Evolutionary conservation across 768 basidiomycete species (phyloP), one percentile per base, ranked within the genome.

Genomic region (Amanita pallidorosea): DNA sequence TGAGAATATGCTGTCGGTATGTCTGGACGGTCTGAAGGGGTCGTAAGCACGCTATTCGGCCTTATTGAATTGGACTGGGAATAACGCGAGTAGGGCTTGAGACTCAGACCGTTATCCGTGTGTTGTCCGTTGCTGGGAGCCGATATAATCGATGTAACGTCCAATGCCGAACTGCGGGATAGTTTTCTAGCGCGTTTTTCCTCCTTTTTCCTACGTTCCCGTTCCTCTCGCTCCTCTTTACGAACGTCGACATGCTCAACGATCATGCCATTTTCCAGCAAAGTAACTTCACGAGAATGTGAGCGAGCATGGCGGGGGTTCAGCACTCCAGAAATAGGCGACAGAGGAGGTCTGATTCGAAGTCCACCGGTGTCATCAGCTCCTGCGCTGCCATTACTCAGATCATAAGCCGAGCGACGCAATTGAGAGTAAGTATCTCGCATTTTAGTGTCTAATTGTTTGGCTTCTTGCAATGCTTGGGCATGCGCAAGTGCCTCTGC

Each of bases 181-280:
- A 77, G 74, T 64, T 90, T 90, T 56, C 88, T 75, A 0, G 80
- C 81, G 40, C 83, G 78, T 59, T 70, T 79, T 57, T 85, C 88
- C 54, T 88, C 83, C 57, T 73, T 81, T 53, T 77, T 78, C 52
- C 74, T 72, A 23, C 85, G 80, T 40, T 87, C 83, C 40, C 77
- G 76, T 34, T 81, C 85, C 56, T 88, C 87, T 52, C 70, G 77
- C 63, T 88, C 88, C 64, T 89, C 88, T 55, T 73, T 82, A 29
- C 82, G 79, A 17, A 93, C 79, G 63, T 93, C 79, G 34, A 93
- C 85, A 54, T 88, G 85, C 58, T 94, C 91, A 7, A 92, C 83
- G 47, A 91, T 87, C 75, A 93, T 81, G 3, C 89, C 89, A 56
- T 88, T 92, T 64, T 91, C 85, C 18, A 94, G 76, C 8, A 93